phyloP scores from a whole-genome alignment of 2,329 filamentous ascomycete species.

The Aspergillus versicolor region DNA sequence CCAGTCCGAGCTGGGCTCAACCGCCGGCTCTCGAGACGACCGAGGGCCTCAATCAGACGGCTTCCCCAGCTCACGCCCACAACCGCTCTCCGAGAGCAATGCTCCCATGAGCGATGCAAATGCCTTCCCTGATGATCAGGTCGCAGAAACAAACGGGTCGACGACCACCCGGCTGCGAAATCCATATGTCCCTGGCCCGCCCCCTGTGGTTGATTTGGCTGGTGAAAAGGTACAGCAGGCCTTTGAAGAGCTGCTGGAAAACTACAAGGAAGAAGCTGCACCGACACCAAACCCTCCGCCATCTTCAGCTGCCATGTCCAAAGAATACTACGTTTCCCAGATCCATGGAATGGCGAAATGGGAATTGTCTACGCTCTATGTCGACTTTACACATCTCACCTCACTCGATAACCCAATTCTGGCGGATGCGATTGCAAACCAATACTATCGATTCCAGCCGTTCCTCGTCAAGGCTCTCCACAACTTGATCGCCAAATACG shows the following conservation, averaged over 20 bases:
- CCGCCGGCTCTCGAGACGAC: conserved; percentile 27
- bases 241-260: conserved; percentile 65
- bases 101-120: conserved; percentile 57
- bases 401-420: conserved; percentile 75
- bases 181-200: conserved; percentile 53
- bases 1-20: conserved; percentile 42
- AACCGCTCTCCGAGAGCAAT: conserved; percentile 52
- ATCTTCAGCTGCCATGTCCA: conserved; percentile 55
- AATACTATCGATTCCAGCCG: conserved; percentile 93
- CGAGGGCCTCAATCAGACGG: conserved; percentile 36
- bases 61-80: conserved; percentile 56
- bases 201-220: conserved; percentile 59
- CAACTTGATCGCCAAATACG: conserved; percentile 90
- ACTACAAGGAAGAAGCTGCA: conserved; percentile 57
- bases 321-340: conserved; percentile 68
- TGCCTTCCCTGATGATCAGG: conserved; percentile 61
- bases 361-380: conserved; percentile 64
- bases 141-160: conserved; percentile 55
- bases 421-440: conserved; percentile 79
- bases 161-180: conserved; percentile 49
- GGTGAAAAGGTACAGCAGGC: conserved; percentile 62
- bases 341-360: conserved; percentile 63
- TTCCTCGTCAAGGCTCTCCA: conserved; percentile 87
- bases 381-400: conserved; percentile 74
- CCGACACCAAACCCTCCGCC: conserved; percentile 54